Base-by-base conservation (phyloP, 352 stramenopile genomes). In the Aphanomyces euteiches region DNA sequence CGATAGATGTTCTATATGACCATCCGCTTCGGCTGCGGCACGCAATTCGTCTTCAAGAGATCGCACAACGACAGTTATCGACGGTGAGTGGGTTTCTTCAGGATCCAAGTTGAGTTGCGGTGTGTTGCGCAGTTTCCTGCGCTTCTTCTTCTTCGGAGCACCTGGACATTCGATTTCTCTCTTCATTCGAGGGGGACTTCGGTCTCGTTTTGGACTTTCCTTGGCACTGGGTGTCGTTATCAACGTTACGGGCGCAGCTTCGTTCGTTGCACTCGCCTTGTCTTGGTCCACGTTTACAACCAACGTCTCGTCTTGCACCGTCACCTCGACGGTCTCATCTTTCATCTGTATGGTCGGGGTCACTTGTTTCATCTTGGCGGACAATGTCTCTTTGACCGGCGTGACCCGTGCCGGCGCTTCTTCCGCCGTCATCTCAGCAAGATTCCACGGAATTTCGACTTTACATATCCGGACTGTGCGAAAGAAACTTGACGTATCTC, bases 121-220 rank as follows among this genome's bases (percentile, higher is more conserved):
- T 10, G 61, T 39, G 10, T 47, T 61, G 48, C 64, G 64, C 7
- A 70, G 28, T 19, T 17, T 39, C 64, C 4, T 5, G 1, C 64
- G 48, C 39, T 70, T 70, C 45, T 61, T 63, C 47, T 70, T 70
- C 19, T 56, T 47, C n/a, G 64, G 64, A 19, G 64, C 64, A 13
- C 64, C 64, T 21, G 64, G 64, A 50, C 64, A 70, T 15, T 70
- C 64, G 12, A 43, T 58, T 45, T 70, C 64, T 28, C 54, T 70
- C 19, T 36, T 54, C 38, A 61, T n/a, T 17, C 64, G 64, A 40
- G 64, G 64, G 37, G 64, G 64, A 36, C 64, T 70, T 60, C 64
- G 39, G 19, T 21, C 21, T 34, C 38, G 15, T 15, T n/a, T 56
- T 12, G 47, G 43, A 17, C 63, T 40, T 57, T 13, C 47, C 28